Base-by-base conservation (phyloP, 2,329 filamentous ascomycete species). In the Ophiostoma himal-ulmi region DNA sequence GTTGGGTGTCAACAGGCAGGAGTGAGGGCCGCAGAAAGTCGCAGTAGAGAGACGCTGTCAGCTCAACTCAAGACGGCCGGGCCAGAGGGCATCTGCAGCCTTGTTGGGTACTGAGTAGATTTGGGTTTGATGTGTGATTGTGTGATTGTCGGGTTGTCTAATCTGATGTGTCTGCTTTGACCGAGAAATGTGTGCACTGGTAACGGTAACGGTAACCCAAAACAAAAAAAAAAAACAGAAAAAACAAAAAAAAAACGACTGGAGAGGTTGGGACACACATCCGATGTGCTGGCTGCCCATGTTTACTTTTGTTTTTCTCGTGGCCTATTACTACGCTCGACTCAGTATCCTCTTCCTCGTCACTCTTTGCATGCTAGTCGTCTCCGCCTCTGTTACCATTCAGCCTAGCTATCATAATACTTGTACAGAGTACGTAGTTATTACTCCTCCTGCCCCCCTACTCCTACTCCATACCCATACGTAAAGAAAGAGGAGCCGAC, bases 1-100 rank as follows among this genome's bases (percentile, higher is more conserved):
- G 52, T 57, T 57, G 52, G 52, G 52, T 57, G 52, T 10, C 52
- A 57, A 57, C n/a, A 17, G 52, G 30, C 26, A 22, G 52, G 52
- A 57, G 52, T 30, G n/a, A 57, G 4, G 17, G 5, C 3, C 5
- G n/a, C n/a, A 57, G n/a, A 13, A 48, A 22, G 48, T 22, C 8
- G 48, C 48, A 26, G 6, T 30, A 44, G 14, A 26, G 44, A 20
- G 17, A 20, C 14, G 17, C 44, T 48, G 44, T 48, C 44, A 57
- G 52, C 52, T 67, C 65, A 62, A 70, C 36, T 52, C 67, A 37
- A 37, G 37, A 26, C 60, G 54, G 54, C 52, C 65, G 39, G 67
- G 66, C 54, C 69, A 70, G 44, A 54, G 66, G 60, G 54, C 57
- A 68, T 68, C 48, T 57, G 69, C 69, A 70, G 69, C 69, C 69